Base-by-base conservation (phyloP, 306 rosid species). In the Citrullus amarus region DNA sequence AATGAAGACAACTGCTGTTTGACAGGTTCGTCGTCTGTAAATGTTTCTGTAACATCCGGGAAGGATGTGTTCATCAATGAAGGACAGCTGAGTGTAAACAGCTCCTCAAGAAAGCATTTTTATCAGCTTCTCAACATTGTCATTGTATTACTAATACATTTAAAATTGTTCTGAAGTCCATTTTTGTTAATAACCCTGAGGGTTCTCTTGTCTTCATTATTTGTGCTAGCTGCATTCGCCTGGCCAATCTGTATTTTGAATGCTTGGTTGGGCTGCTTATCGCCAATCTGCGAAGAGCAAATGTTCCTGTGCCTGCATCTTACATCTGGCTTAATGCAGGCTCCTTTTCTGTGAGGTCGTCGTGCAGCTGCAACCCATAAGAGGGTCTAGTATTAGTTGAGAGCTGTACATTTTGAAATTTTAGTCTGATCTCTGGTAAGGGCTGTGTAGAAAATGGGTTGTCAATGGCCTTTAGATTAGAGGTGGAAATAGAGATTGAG, bases 1-100 rank as follows among this genome's bases (percentile, higher is more conserved):
- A 60, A 60, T 16, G 9, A 39, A 58, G n/a, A 9, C 2, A 15
- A 39, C 58, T 22, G 20, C 36, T 20, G 7, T 20, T 78, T 79
- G 57, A 30, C 92, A 94, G 98, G 98, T 84, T 90, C 96, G 11
- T 41, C 53, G 80, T 78, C 95, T 1, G 98, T 94, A 78, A 94
- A 94, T 34, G 98, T 94, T 48, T 92, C 97, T 0, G 87, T 89
- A 80, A 84, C 93, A 50, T 80, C 87, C 8, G 88, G 91, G 85
- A 92, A 89, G 88, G 97, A 93, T 38, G 89, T 89, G 81, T 90
- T 81, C 81, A 56, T 92, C 80, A 88, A 87, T 28, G 92, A 87
- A 4, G 88, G 93, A 67, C 92, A 85, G 81, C 78, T 75, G 51
- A 82, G 85, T 22, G 48, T 34, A 58, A 87, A 88, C 88, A 80